Evolutionary conservation across 441 rosid genomes (phyloP).

Genomic region (Omphalea diandra): DNA sequence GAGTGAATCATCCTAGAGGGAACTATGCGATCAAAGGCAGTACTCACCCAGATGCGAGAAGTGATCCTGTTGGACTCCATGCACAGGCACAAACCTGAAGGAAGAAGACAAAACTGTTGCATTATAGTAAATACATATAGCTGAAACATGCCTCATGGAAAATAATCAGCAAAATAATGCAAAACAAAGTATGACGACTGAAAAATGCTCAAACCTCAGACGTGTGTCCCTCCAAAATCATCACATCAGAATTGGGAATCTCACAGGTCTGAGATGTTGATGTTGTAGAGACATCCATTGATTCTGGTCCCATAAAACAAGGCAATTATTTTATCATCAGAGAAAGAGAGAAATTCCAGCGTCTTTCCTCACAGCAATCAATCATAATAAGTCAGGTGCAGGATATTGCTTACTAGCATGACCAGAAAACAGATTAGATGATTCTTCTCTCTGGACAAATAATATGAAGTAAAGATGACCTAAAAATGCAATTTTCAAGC

Average conservation of each 20-base stretch:
- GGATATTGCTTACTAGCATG: background rate
- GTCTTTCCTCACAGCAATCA: background rate
- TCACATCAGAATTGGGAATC: slow-evolving; percentile 77
- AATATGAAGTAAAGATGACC: background rate
- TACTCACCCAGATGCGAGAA: slow-evolving; percentile 98
- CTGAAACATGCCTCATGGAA: background rate
- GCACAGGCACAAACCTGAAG: slow-evolving; percentile 97
- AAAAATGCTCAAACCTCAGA: slow-evolving; percentile 70
- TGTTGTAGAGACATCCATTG: slow-evolving; percentile 64
- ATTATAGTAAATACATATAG: slow-evolving; percentile 5
- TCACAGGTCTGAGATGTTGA: slow-evolving; percentile 62
- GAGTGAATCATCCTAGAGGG: slow-evolving; percentile 2
- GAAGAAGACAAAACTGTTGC: background rate
- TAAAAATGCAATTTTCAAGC: background rate
- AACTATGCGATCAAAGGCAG: slow-evolving; percentile 17
- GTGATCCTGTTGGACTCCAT: slow-evolving; percentile 97
- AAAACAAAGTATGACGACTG: background rate
- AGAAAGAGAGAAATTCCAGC: background rate
- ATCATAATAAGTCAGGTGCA: background rate
- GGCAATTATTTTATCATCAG: background rate
- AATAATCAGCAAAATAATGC: background rate
- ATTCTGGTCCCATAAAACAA: slow-evolving; percentile 53
- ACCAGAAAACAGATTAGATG: background rate
- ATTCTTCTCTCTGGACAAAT: background rate
- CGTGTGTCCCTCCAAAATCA: slow-evolving; percentile 91